Percentiles rank a stretch among this genome's conserved stretches.
Conservation (phyloP, 106 monocot species). For the Xerophyta viscosa region DNA sequence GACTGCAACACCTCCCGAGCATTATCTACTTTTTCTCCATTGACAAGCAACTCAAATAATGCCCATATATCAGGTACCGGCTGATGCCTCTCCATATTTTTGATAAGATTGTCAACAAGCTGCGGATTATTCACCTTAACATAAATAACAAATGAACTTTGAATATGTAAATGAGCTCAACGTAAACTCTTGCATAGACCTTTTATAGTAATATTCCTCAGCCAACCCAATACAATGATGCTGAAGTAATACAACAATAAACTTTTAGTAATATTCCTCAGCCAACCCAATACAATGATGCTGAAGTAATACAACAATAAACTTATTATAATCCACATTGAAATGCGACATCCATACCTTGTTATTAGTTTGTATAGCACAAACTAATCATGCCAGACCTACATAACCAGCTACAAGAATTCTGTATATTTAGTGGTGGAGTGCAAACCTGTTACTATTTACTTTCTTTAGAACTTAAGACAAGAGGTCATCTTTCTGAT, state of each 20-base stretch:
- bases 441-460: constrained; percentile 26
- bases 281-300: constrained; percentile 56
- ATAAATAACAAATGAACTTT: constrained; percentile 67
- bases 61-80: constrained; percentile 87
- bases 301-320: constrained; percentile 67
- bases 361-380: constrained; percentile 54
- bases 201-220: constrained; percentile 47
- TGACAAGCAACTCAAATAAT: constrained; percentile 66
- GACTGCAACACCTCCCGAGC: constrained; percentile 37
- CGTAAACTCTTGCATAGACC: constrained; percentile 44
- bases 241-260: too few species aligned
- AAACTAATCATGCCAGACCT: constrained; percentile 44
- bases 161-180: constrained; percentile 87
- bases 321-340: constrained; percentile 81
- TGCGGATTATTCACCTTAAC: constrained; percentile 30
- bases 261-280: constrained; percentile 47
- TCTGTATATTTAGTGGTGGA: constrained; percentile 62
- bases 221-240: constrained; percentile 56
- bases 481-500: constrained; percentile 51
- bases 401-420: constrained; percentile 78
- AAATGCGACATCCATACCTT: constrained; percentile 64
- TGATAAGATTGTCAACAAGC: constrained; percentile 49
- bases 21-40: constrained; percentile 44
- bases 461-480: constrained; percentile 43
- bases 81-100: constrained; percentile 50